Base-by-base conservation (phyloP, 2,329 filamentous ascomycete genomes). In the Aspergillus novoparasiticus region DNA sequence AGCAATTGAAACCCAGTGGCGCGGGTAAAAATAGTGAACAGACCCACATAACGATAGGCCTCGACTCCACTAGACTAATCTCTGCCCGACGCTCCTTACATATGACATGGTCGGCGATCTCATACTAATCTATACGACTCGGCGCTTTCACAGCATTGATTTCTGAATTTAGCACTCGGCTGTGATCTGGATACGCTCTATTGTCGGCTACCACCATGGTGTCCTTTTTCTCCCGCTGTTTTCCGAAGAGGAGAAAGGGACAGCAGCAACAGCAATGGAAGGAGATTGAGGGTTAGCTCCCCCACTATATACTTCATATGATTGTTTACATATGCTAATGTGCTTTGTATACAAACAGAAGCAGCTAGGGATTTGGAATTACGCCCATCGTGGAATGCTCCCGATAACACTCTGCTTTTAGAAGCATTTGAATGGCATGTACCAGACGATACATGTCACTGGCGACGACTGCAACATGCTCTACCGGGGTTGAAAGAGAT, bases 371-470 rank as follows among this genome's bases (percentile, higher is more conserved):
- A 68, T 34, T 63, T 71, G n/a, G 70, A 74, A 58, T 64, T 73
- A 32, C 60, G 68, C 9, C 64, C 70, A 32, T 76, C 75, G 65
- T 77, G 75, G 75, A 65, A 68, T 55, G 68, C 71, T 5, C 68
- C 72, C 11, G 73, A 78, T 51, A 79, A 79, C 54, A 53, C 62
- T 19, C 84, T 86, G 58, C 85, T 92, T 78, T 84, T 92, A 68
- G 89, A 92, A 75, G 86, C 82, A 14, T 92, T 91, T 72, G 90
- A 92, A 79, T 92, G 90, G 90, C 88, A 92, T 71, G 82, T 87
- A 5, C 87, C 88, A 2, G 83, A 84, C 50, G 85, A 89, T 66
- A 76, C 84, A 58, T 77, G 81, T 55, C 89, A 91, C 75, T 91
- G 87, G 85, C 77, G 80, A 41, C 85, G 88, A 10, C 82, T 91